Base-by-base conservation (phyloP, 805 yeast genomes). In the Priceomyces carsonii region DNA sequence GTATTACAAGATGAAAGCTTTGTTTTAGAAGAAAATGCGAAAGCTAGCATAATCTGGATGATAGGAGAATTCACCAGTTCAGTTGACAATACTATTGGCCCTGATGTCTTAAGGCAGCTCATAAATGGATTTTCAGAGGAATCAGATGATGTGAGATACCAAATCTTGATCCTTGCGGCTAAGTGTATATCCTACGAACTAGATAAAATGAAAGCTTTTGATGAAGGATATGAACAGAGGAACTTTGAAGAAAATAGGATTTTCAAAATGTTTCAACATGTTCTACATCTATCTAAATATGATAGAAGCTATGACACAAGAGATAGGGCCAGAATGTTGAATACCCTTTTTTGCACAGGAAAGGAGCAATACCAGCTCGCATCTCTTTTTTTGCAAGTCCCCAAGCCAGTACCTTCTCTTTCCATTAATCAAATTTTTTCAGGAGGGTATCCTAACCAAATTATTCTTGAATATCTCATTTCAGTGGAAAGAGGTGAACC, bases 31-130 rank as follows among this genome's bases (percentile, higher is more conserved):
- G 45, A 54, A 14, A 64, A 58, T 12, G 95, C 98, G 0, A 77
- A 80, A 45, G 88, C 95, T 1, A 84, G 91, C 30, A 80, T 90
- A 8, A 71, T 91, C 5, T 93, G 98, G 98, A 69, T 91, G 7
- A 74, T 91, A 34, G 96, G 98, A 4, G 97, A 93, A 51, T 82
- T 81, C 53, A 70, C 82, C 0, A 53, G 45, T 19, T 48, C 50
- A 8, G 54, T 57, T 14, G 39, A 55, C 17, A 65, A 63, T 25
- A 43, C 53, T 17, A 58, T 85, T 33, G 82, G 90, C 3, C 90
- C 95, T 0, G 96, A 91, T 53, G 74, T 87, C 2, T 62, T 88
- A 36, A 69, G 96, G 35, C 61, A 64, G 9, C 59, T 85, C 24
- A 57, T 82, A 6, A 69, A 69, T 19, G 59, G 53, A 4, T 85